Percentiles rank a stretch among this genome's conserved stretches.
phyloP scores from a whole-genome alignment of 345 rosid species.

The Tarenaya hassleriana region DNA sequence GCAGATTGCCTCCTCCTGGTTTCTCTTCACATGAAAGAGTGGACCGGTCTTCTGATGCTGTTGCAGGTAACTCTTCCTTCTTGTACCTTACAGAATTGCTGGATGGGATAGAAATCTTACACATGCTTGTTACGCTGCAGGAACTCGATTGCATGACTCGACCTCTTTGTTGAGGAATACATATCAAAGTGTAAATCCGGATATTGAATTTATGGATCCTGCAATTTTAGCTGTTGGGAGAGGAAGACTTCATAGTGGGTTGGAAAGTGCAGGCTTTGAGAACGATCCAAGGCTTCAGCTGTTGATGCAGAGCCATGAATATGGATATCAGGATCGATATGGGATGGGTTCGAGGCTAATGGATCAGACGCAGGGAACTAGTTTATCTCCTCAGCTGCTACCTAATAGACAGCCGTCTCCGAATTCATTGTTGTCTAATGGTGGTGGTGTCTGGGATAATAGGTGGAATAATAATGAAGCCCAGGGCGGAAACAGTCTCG shows the following conservation, averaged over 20 bases:
- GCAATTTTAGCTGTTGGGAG: constrained; percentile 96
- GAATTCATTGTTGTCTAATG: constrained; percentile 54
- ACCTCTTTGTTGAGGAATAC: constrained; percentile 54
- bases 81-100: neutral
- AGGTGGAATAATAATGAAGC: constrained; percentile 64
- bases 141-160: constrained; percentile 45
- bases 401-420: constrained; percentile 50
- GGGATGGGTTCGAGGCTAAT: constrained; percentile 56
- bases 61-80: constrained; percentile 36
- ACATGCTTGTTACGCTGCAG: constrained; percentile 40
- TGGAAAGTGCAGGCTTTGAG: constrained; percentile 44
- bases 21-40: constrained; percentile 71
- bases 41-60: constrained; percentile 47
- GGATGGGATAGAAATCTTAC: too few species aligned
- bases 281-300: constrained; percentile 60
- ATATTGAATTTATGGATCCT: constrained; percentile 87
- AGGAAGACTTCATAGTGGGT: constrained; percentile 55
- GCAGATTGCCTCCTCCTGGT: constrained; percentile 94
- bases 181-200: constrained; percentile 43
- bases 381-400: constrained; percentile 44
- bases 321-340: constrained; percentile 46
- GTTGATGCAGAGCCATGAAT: constrained; percentile 47
- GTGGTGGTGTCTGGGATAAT: constrained; percentile 81
- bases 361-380: constrained; percentile 54
- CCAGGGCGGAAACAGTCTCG: constrained; percentile 42